phyloP scores from a whole-genome alignment of 306 rosid genomes.

The apple (Malus domestica) region ASM211411v1 NC_041803.1:53528501-53529000 shows the following conservation, averaged over 20 bases:
- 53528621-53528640: background rate
- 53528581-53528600: background rate
- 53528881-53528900: slow-evolving; percentile 94
- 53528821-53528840: background rate
- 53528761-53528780: background rate
- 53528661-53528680: background rate
- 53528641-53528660: background rate
- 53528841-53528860: slow-evolving; percentile 10
- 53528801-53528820: background rate
- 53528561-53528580: background rate
- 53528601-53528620: background rate
- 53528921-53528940: slow-evolving; percentile 96
- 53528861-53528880: slow-evolving; percentile 76
- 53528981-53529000: slow-evolving; percentile 74
- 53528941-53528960: slow-evolving; percentile 60
- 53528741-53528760: background rate
- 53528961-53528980: slow-evolving; percentile 49
- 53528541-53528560: background rate
- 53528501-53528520: background rate
- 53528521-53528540: background rate
- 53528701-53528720: background rate
- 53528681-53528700: background rate
- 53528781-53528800: background rate
- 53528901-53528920: slow-evolving; percentile 89
- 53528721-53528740: background rate